Percentiles rank a stretch among this genome's conserved stretches.
Conservation (phyloP, 1,284 basidiomycete genomes). For the Uromyces viciae-fabae region DNA sequence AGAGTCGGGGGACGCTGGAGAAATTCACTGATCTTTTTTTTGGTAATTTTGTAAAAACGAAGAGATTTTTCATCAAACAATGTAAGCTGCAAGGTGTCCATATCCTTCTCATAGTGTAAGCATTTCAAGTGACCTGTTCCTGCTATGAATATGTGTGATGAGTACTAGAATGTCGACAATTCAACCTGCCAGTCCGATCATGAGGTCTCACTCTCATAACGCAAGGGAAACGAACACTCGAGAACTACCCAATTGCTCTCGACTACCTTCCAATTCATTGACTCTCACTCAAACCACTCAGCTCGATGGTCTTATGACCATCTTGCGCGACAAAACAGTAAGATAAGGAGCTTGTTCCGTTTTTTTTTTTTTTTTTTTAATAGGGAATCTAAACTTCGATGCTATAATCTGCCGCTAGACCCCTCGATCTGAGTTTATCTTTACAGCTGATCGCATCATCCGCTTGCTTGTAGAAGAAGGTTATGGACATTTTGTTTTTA, state of each 20-base stretch:
- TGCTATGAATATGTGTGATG: too few relatives aligned
- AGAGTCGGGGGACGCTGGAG: too few relatives aligned
- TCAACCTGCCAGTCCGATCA: not conserved
- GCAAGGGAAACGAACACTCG: slow-evolving; percentile 24
- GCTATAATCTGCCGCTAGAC: slow-evolving; percentile 53
- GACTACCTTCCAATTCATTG: slow-evolving; percentile 72
- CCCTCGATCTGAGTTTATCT: slow-evolving; percentile 83
- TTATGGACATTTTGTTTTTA: slow-evolving; percentile 42
- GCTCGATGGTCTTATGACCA: slow-evolving; percentile 91
- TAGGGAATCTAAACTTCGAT: not conserved
- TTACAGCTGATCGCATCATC: slow-evolving; percentile 61
- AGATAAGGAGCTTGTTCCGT: slow-evolving; percentile 54
- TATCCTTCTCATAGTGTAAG: too few relatives aligned
- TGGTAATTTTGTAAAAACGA: too few relatives aligned
- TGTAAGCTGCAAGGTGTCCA: too few relatives aligned
- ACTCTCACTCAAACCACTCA: slow-evolving; percentile 81
- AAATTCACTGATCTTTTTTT: too few relatives aligned
- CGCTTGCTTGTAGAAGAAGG: slow-evolving; percentile 64
- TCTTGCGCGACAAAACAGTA: slow-evolving; percentile 82
- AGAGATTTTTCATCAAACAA: too few relatives aligned
- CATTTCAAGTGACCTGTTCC: too few relatives aligned
- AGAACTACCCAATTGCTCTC: slow-evolving; percentile 4
- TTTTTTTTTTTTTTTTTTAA: not conserved
- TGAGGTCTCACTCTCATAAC: slow-evolving; percentile 33
- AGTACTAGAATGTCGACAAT: not conserved